Base-by-base conservation (phyloP, 345 rosid species). In the Gossypium anomalum region DNA sequence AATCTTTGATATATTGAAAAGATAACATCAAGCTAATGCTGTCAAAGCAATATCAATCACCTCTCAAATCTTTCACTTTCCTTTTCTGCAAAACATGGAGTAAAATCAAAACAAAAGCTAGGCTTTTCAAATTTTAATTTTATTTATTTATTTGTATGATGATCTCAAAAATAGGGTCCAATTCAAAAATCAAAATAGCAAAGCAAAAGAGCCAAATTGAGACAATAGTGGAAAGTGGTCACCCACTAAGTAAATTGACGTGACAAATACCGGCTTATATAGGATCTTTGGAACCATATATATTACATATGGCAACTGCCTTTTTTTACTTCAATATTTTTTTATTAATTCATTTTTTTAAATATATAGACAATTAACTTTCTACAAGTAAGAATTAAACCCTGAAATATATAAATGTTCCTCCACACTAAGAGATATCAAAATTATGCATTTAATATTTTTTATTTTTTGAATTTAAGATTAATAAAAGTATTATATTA, bases 211-310 rank as follows among this genome's bases (percentile, higher is more conserved):
- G 56, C 22, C 20, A 23, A 38, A 60, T n/a, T 44, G 55, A 59
- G 64, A 16, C n/a, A 38, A 27, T 63, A 25, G 63, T 73, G 81
- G 76, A 56, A 65, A 34, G 69, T 73, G 74, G 77, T 60, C 71
- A 56, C 62, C 77, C 73, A 68, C 77, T 25, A 13, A 3, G 0
- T 58, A 49, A 59, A 51, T 53, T 59, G 74, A 78, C 41, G 51
- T 44, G 65, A 72, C 76, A 41, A 25, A 71, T 69, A 61, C 62
- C 23, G 8, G 64, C 34, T 38, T 15, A 41, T 38, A 34, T 47
- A 17, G 19, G 8, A 20, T 60, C 79, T 58, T 6, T 2, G 19
- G 17, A 27, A 34, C 63, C 25, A 70, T 51, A 11, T 68, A 9
- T 9, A 23, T 52, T 27, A 52, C 15, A 0, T 10, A 9, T n/a